Evolutionary conservation across 176 grass and related monocot genomes (phyloP).

Genomic region (Chloris gayana): DNA sequence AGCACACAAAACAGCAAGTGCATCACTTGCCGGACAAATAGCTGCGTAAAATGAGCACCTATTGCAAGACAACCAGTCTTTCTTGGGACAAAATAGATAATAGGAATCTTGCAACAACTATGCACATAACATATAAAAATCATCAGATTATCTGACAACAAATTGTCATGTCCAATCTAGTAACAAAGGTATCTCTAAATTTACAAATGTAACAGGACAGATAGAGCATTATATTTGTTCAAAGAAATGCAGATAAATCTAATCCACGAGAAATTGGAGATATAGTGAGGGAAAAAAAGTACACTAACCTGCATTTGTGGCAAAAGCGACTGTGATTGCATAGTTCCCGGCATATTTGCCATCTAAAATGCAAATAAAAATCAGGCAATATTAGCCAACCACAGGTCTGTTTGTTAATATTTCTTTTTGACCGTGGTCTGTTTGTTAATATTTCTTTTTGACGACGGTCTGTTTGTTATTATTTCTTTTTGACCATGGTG

Average conservation of each 20-base stretch:
- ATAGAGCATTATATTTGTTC: constrained; percentile 19
- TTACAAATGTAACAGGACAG: background rate
- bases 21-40: background rate
- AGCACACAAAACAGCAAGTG: background rate
- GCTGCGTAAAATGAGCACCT: background rate
- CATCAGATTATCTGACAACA: background rate
- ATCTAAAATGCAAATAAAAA: constrained; percentile 73
- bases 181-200: constrained; percentile 1
- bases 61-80: background rate
- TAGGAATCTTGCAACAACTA: constrained; percentile 22
- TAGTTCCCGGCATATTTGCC: constrained; percentile 78
- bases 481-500: too few species aligned
- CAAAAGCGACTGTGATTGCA: constrained; percentile 75
- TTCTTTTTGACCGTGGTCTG: too few species aligned
- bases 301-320: constrained; percentile 75
- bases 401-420: background rate
- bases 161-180: background rate
- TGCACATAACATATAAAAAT: constrained; percentile 6
- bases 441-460: too few species aligned
- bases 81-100: background rate
- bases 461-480: background rate
- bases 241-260: constrained; percentile 24
- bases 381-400: constrained; percentile 28
- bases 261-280: background rate
- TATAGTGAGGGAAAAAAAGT: constrained; percentile 27